Percentiles rank a stretch among this genome's conserved stretches.
Conservation (phyloP, 202 grass and related monocot genomes). For the Bolboschoenoplectus hybrid region DNA sequence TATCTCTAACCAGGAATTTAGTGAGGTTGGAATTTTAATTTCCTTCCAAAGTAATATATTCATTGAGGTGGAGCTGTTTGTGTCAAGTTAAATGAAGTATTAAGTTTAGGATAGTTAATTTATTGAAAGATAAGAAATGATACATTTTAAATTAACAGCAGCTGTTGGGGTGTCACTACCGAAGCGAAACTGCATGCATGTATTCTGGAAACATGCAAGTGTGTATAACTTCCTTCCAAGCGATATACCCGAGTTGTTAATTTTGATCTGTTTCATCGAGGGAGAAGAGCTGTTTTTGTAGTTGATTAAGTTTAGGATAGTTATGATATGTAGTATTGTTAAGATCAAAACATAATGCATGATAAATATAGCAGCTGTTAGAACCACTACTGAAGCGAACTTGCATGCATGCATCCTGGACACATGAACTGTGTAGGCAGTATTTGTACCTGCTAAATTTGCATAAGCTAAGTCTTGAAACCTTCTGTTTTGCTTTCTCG, state of each 20-base stretch:
- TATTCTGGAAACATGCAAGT: constrained; percentile 9
- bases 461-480: neutral
- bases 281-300: constrained; percentile 7
- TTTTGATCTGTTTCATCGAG: constrained; percentile 3
- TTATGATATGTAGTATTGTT: neutral
- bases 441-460: constrained; percentile 8
- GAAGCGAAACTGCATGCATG: constrained; percentile 3
- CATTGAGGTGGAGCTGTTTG: neutral
- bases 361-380: neutral
- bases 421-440: neutral
- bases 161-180: neutral
- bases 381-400: neutral
- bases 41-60: constrained; percentile 11
- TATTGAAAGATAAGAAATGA: constrained; percentile 15
- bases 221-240: neutral
- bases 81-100: constrained; percentile 11
- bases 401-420: neutral
- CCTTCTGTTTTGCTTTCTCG: constrained; percentile 28
- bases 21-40: constrained; percentile 58
- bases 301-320: constrained; percentile 10
- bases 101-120: constrained; percentile 7
- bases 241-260: neutral
- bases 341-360: neutral
- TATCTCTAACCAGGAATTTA: constrained; percentile 98
- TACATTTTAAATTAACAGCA: neutral